Evolutionary conservation across 352 stramenopile species (phyloP).

Genomic region (Phytophthora pseudosyringae): DNA sequence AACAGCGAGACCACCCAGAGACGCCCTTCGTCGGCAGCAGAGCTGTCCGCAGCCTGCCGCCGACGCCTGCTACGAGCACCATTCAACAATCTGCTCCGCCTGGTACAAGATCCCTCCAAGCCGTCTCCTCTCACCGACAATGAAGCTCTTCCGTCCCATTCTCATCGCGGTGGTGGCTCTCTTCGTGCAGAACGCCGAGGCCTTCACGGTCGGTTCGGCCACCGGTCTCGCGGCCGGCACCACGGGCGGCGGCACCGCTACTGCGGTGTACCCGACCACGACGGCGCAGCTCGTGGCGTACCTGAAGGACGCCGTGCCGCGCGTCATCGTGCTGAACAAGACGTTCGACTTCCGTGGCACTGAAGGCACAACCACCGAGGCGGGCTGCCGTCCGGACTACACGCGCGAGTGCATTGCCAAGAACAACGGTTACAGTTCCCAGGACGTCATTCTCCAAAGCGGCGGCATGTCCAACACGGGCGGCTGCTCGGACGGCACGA

Average conservation of each 20-base stretch:
- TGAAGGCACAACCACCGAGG: slow-evolving; percentile 49
- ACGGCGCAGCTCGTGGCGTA: slow-evolving; percentile 43
- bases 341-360: slow-evolving; percentile 49
- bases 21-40: neutral
- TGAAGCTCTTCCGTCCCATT: slow-evolving; percentile 35
- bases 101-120: slow-evolving; percentile 9
- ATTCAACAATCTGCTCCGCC: slow-evolving; percentile 23
- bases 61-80: neutral
- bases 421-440: slow-evolving; percentile 51
- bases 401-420: slow-evolving; percentile 35
- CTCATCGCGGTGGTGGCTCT: slow-evolving; percentile 28
- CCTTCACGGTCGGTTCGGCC: slow-evolving; percentile 34
- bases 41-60: neutral
- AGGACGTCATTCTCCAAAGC: slow-evolving; percentile 43
- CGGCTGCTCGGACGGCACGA: slow-evolving; percentile 25
- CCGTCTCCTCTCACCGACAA: slow-evolving; percentile 12
- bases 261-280: slow-evolving; percentile 41
- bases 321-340: slow-evolving; percentile 49
- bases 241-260: slow-evolving; percentile 43
- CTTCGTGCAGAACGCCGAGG: slow-evolving; percentile 22
- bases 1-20: slow-evolving; percentile 22
- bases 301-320: slow-evolving; percentile 32
- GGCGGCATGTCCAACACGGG: slow-evolving; percentile 33
- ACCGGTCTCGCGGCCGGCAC: slow-evolving; percentile 39
- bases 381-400: slow-evolving; percentile 45